Base-by-base conservation (phyloP, 768 basidiomycete genomes). In the Rhodosporidiobolus sp. region DNA sequence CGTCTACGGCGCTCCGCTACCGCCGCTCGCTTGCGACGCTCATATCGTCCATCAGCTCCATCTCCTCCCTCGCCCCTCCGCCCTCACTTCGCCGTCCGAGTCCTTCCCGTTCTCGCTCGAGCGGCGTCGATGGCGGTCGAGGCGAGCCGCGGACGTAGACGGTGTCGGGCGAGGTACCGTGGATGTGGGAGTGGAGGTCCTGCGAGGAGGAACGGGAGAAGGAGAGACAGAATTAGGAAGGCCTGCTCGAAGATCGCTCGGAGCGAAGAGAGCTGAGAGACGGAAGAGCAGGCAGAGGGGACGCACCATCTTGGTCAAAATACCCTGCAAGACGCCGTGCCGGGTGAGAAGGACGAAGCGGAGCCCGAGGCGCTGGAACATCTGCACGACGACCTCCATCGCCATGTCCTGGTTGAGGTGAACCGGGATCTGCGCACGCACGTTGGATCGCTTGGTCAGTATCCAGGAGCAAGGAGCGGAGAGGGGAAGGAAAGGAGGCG, bases 341-440 rank as follows among this genome's bases (percentile, higher is more conserved):
- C 61, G 52, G 0, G 76, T 75, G 54, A 75, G 63, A 28, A 77
- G 62, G 52, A 77, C 53, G 52, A 68, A 72, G 14, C 76, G 67
- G 16, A 75, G 57, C 0, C 76, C 78, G 22, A 78, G 57, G 10
- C 73, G 58, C 50, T 75, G 78, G 53, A 77, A 78, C 69, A 78
- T 72, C 63, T 78, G 76, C 4, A 78, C 76, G 49, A 76, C 75
- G 43, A 78, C 58, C 55, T 78, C 78, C 70, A 75, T 72, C 9
- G 78, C 68, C 24, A 70, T 76, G 28, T 74, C 71, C 24, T 64
- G 60, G 48, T 52, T 69, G 11, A 77, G 14, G 11, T 50, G 61
- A 48, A 78, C 70, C 10, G 77, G 77, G 4, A 72, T 75, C 71
- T 76, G 55, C 6, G 9, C 16, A 17, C 34, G 3, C 22, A 10